A percentile compares a stretch with the other conserved stretches of the same genome.
Conservation (phyloP, 129 eudicot species). For the Ambrosia artemisiifolia region DNA sequence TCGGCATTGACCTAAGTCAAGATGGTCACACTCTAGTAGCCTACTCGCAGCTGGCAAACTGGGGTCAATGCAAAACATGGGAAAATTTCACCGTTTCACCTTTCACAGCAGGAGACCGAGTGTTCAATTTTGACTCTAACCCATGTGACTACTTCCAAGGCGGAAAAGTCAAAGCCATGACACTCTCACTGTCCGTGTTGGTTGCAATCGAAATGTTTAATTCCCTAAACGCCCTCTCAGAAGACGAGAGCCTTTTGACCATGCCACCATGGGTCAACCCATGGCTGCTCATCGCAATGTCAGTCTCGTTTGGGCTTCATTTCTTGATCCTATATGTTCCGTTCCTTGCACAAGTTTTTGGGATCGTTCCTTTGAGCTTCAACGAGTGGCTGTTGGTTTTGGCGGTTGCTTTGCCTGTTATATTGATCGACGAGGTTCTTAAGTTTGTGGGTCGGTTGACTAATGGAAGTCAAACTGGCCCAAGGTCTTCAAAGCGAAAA, state of each 20-base stretch:
- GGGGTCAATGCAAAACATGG: conserved; percentile 81
- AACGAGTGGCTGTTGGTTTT: conserved; percentile 83
- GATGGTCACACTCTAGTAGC: conserved; percentile 78
- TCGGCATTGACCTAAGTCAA: conserved; percentile 63
- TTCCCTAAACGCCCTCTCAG: conserved; percentile 77
- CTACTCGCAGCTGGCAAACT: conserved; percentile 68
- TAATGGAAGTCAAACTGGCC: conserved; percentile 20
- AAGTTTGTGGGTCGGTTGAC: conserved; percentile 71
- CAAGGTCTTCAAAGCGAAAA: conserved; percentile 33
- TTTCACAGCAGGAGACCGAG: conserved; percentile 50
- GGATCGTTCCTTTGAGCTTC: conserved; percentile 77
- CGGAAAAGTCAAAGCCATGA: conserved; percentile 80
- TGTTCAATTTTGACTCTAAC: conserved; percentile 47
- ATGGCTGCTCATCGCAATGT: conserved; percentile 78
- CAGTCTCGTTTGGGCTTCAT: conserved; percentile 75
- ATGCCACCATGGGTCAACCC: conserved; percentile 99
- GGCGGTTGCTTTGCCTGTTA: conserved; percentile 83
- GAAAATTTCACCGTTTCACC: conserved; percentile 62
- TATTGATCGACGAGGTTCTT: conserved; percentile 83
- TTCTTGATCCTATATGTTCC: conserved; percentile 87
- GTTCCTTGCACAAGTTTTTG: conserved; percentile 68
- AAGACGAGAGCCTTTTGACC: conserved; percentile 68
- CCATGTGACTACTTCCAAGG: conserved; percentile 78
- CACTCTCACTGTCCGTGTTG: conserved; percentile 72
- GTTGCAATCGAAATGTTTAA: conserved; percentile 92